Evolutionary conservation across 768 basidiomycete species (phyloP).

Genomic region (Russula lepida): DNA sequence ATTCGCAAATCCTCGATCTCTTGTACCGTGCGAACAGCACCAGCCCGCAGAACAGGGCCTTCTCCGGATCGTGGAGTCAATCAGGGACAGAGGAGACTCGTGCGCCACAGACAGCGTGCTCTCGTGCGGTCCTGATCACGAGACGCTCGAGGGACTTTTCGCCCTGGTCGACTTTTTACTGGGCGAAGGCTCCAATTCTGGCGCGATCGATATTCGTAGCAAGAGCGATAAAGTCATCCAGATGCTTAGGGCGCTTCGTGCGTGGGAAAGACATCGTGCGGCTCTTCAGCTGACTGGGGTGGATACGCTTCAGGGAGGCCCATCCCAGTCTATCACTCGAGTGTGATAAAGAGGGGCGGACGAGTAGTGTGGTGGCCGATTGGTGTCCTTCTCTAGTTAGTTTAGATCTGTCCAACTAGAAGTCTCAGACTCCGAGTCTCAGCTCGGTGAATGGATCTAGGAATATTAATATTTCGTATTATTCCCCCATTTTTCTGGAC

Average conservation of each 20-base stretch:
- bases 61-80: slow-evolving; percentile 75
- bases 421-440: too few relatives aligned
- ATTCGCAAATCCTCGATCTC: not conserved
- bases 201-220: slow-evolving; percentile 77
- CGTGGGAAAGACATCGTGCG: slow-evolving; percentile 63
- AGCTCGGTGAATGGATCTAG: not conserved
- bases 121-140: slow-evolving; percentile 54
- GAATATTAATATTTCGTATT: too few relatives aligned
- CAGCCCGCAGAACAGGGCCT: slow-evolving; percentile 40
- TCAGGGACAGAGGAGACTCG: slow-evolving; percentile 58
- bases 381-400: too few relatives aligned
- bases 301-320: slow-evolving; percentile 21
- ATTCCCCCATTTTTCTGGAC: not conserved
- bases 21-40: slow-evolving; percentile 17
- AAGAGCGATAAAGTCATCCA: slow-evolving; percentile 75
- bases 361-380: too few relatives aligned
- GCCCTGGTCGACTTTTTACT: slow-evolving; percentile 85
- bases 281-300: slow-evolving; percentile 44
- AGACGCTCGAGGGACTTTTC: slow-evolving; percentile 82
- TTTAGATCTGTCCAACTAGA: not conserved
- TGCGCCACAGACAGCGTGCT: slow-evolving; percentile 75
- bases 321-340: slow-evolving; percentile 20
- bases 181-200: slow-evolving; percentile 85
- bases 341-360: not conserved
- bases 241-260: slow-evolving; percentile 63